Conservation (phyloP, 2,329 filamentous ascomycete species). For the Trichoderma aggressivum region DNA sequence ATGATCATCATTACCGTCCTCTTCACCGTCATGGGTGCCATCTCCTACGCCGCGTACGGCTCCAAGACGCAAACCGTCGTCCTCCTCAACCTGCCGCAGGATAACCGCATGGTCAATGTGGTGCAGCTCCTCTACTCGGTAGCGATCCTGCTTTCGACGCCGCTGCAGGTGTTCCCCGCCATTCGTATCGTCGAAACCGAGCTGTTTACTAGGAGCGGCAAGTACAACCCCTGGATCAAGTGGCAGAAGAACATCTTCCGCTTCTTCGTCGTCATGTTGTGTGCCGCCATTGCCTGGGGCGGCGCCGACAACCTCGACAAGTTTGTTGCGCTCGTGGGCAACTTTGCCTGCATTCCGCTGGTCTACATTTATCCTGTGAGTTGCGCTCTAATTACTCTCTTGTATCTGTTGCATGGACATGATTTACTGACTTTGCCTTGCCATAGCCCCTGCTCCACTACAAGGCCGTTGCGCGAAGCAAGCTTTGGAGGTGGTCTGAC, state of each 20-base stretch:
- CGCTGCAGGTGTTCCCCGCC: slow-evolving; percentile 93
- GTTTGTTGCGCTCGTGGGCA: slow-evolving; percentile 93
- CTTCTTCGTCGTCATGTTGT: slow-evolving; percentile 86
- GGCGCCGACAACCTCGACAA: slow-evolving; percentile 94
- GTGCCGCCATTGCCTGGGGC: slow-evolving; percentile 83
- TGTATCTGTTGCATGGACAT: not conserved
- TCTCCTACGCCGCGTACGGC: slow-evolving; percentile 95
- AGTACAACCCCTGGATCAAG: slow-evolving; percentile 98
- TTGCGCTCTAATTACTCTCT: slow-evolving; percentile 26
- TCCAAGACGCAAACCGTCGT: slow-evolving; percentile 95
- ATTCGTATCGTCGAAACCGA: slow-evolving; percentile 96
- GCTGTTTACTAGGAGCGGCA: slow-evolving; percentile 88
- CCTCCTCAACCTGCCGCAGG: slow-evolving; percentile 91
- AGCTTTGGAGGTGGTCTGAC: slow-evolving; percentile 67
- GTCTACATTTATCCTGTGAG: slow-evolving; percentile 97
- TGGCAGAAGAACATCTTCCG: slow-evolving; percentile 99
- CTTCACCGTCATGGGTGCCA: slow-evolving; percentile 85
- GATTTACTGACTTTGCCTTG: slow-evolving; percentile 30
- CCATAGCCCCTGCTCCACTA: slow-evolving; percentile 85
- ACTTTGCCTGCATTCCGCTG: slow-evolving; percentile 94
- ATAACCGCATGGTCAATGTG: slow-evolving; percentile 89
- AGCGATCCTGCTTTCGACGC: slow-evolving; percentile 93
- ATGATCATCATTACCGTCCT: slow-evolving; percentile 94
- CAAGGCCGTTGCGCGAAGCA: slow-evolving; percentile 69
- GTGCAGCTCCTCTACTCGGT: slow-evolving; percentile 97